Base-by-base conservation (phyloP, 148 eudicot species). In the Persicaria maculosa region DNA sequence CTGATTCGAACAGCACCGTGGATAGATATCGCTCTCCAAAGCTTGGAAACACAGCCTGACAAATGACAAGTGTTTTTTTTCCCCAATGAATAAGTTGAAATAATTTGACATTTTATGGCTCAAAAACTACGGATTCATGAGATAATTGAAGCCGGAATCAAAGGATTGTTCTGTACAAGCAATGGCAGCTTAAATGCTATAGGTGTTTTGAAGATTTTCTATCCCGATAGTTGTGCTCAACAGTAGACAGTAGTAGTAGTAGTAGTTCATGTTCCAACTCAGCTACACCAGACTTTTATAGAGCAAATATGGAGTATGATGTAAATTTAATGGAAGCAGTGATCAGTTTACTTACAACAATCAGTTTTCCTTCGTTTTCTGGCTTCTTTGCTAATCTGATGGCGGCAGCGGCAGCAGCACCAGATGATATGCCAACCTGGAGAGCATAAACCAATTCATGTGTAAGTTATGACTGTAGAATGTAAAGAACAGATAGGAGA, bases 401-500 rank as follows among this genome's bases (percentile, higher is more conserved):
- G 58, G 96, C 98, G 16, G 98, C 97, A 4, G 88, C 92, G 2
- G 97, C 96, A 9, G 98, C 96, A 48, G 92, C 93, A 69, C 98
- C 98, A 48, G 98, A 92, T 57, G 98, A 95, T 70, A 95, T 92
- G 19, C 98, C 98, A 72, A 85, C 90, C 98, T 93, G 81, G 43
- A 59, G 15, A 8, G 67, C 67, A 59, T 22, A 59, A 59, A 9
- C 40, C 67, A 59, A 25, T 4, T 25, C 67, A 22, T 58, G 64
- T 58, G 25, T 59, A 59, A 59, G 25, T 12, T 12, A 22, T 10
- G 40, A 20, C 22, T 22, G 8, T 2, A 59, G 65, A 20, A 50
- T 20, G 14, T 20, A 20, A 22, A 59, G 19, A 15, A n/a, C 54
- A 4, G 54, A 50, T 50, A 50, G 5, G 40, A 54, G 31, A 20